phyloP scores from a whole-genome alignment of 1,284 basidiomycete species.

The Austroboletus rostrupii region DNA sequence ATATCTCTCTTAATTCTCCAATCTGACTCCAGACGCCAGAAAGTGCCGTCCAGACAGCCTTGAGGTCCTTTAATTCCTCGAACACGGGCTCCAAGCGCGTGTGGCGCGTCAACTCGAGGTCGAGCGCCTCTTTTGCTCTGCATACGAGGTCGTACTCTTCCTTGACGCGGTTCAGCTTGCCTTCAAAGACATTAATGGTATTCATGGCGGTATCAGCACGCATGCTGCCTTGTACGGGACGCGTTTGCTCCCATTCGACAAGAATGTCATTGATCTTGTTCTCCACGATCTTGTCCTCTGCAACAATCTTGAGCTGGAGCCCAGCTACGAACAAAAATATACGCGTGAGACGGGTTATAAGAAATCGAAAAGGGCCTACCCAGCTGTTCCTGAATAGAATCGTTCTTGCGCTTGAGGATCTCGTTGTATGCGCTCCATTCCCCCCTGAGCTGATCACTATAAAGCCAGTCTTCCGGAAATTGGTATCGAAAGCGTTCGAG shows the following conservation, averaged over 20 bases:
- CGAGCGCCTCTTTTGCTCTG: constrained; percentile 94
- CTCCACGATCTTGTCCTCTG: constrained; percentile 96
- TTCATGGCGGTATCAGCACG: constrained; percentile 95
- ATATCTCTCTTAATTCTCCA: constrained; percentile 80
- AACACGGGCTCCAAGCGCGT: constrained; percentile 90
- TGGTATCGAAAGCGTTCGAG: constrained; percentile 95
- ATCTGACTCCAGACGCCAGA: constrained; percentile 97
- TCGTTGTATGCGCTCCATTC: constrained; percentile 99
- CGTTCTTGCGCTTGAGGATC: constrained; percentile 96
- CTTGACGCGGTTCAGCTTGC: constrained; percentile 82
- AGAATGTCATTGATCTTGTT: constrained; percentile 89
- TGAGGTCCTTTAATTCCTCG: constrained; percentile 93
- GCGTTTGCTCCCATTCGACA: constrained; percentile 91
- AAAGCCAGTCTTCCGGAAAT: constrained; percentile 96
- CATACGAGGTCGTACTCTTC: constrained; percentile 94
- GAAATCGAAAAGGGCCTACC: constrained; percentile 42
- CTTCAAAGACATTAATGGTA: constrained; percentile 91
- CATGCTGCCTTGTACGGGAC: constrained; percentile 94
- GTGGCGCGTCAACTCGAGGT: constrained; percentile 87
- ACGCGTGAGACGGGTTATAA: constrained; percentile 1
- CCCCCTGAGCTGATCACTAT: constrained; percentile 94
- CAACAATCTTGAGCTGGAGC: constrained; percentile 97
- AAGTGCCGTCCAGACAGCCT: constrained; percentile 97
- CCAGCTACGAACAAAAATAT: constrained; percentile 58
- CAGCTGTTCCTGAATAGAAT: constrained; percentile 96